Conservation (phyloP, 192 early-diverging fungal genomes). For the Coemansia sp. region DNA sequence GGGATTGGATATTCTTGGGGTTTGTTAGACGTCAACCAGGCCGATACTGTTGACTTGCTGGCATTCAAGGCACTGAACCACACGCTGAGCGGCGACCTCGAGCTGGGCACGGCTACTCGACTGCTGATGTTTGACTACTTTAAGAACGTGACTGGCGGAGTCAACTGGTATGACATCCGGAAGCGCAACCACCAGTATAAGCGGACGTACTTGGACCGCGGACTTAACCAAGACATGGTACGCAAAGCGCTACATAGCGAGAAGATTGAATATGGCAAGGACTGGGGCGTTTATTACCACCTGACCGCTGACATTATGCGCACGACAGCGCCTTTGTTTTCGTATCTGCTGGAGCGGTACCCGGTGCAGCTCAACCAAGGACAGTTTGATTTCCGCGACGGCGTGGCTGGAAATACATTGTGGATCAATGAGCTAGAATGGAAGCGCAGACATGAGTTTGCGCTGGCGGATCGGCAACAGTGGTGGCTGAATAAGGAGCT, state of each 20-base stretch:
- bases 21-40: slow-evolving; percentile 37
- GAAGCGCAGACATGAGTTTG: slow-evolving; percentile 51
- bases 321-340: slow-evolving; percentile 57
- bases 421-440: slow-evolving; percentile 69
- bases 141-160: slow-evolving; percentile 62
- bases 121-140: slow-evolving; percentile 64
- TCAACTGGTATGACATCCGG: slow-evolving; percentile 81
- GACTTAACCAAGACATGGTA: slow-evolving; percentile 57
- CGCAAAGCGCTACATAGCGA: slow-evolving; percentile 63
- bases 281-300: slow-evolving; percentile 54
- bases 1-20: slow-evolving; percentile 45
- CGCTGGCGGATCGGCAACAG: slow-evolving; percentile 53
- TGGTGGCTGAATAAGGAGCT: slow-evolving; percentile 45
- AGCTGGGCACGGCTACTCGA: slow-evolving; percentile 52
- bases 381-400: slow-evolving; percentile 84
- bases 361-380: slow-evolving; percentile 71
- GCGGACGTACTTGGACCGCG: slow-evolving; percentile 59
- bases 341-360: slow-evolving; percentile 57
- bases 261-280: slow-evolving; percentile 51
- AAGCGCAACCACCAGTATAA: slow-evolving; percentile 62
- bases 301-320: slow-evolving; percentile 68
- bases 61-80: slow-evolving; percentile 49
- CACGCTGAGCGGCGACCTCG: slow-evolving; percentile 50
- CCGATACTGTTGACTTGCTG: slow-evolving; percentile 43
- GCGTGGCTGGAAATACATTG: slow-evolving; percentile 59